phyloP scores from a whole-genome alignment of 2,329 filamentous ascomycete species.

The Monosporascus sp. region DNA sequence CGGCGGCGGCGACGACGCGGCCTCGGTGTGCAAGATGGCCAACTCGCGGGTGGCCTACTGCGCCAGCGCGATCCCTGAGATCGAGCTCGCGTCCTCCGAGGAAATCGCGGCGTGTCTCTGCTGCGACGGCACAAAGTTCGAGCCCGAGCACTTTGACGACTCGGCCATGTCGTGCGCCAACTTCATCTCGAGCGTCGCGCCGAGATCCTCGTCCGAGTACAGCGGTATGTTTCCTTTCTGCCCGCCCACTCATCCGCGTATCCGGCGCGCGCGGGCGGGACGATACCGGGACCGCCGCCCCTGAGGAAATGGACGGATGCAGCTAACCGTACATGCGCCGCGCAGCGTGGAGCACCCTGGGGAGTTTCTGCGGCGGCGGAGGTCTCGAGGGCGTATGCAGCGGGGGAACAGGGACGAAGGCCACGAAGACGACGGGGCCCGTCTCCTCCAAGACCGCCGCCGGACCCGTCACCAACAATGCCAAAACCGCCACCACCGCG shows the following conservation, averaged over 20 bases:
- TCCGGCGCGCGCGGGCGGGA: too few relatives aligned
- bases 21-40: background rate
- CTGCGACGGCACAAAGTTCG: conserved; percentile 3
- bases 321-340: too few relatives aligned
- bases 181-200: conserved; percentile 1
- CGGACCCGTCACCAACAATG: background rate
- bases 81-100: conserved; percentile 1
- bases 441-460: background rate
- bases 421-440: background rate
- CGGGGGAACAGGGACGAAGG: background rate
- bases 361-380: conserved; percentile 1
- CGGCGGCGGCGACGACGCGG: background rate
- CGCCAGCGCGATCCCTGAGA: conserved; percentile 1
- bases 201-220: conserved; percentile 1
- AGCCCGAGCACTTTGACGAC: conserved; percentile 4
- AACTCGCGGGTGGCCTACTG: background rate
- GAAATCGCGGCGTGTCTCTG: conserved; percentile 6
- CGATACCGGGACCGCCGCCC: too few relatives aligned
- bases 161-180: conserved; percentile 1
- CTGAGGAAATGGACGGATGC: too few relatives aligned
- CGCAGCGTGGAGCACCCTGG: conserved; percentile 3
- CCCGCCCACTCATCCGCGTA: background rate
- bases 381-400: background rate
- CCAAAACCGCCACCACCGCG: background rate
- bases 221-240: conserved; percentile 1